Evolutionary conservation across 495 filamentous ascomycete species (phyloP).

Genomic region (Aspergillus sparsus): DNA sequence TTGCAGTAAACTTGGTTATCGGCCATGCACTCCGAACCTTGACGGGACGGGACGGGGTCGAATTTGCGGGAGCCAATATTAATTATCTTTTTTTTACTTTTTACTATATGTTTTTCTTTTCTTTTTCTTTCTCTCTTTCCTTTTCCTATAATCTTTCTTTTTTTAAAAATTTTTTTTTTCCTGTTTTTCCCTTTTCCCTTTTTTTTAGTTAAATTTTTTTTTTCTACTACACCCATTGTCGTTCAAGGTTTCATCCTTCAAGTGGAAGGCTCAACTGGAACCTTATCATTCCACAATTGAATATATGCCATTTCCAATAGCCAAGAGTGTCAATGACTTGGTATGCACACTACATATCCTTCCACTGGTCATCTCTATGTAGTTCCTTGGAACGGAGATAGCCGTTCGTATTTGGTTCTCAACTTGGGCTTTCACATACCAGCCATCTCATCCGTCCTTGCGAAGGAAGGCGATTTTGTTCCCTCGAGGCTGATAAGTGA

Average conservation of each 20-base stretch:
- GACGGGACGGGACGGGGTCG: constrained; percentile 47
- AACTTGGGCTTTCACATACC: constrained; percentile 1
- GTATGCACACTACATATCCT: not conserved
- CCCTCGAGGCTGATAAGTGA: constrained; percentile 5
- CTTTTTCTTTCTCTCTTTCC: constrained; percentile 5
- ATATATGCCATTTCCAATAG: not conserved
- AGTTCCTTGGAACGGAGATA: constrained; percentile 8
- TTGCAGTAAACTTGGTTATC: constrained; percentile 43
- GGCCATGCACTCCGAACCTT: constrained; percentile 48
- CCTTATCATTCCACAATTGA: not conserved
- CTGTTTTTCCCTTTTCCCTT: not conserved
- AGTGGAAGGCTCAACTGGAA: not conserved
- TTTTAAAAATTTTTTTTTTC: not conserved
- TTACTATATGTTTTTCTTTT: not conserved
- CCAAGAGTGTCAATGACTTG: not conserved
- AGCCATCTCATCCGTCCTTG: constrained; percentile 2
- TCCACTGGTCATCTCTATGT: not conserved
- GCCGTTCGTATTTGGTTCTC: constrained; percentile 7
- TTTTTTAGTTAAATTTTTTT: not conserved
- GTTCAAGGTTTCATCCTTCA: not conserved
- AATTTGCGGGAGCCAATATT: constrained; percentile 27
- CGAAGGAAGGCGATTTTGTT: constrained; percentile 7
- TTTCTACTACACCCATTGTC: not conserved
- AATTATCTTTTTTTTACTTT: constrained; percentile 15
- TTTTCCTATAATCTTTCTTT: not conserved